Evolutionary conservation across 208 protist species (phyloP), one percentile per base, ranked within the genome.

Genomic region (Crithidia fasciculata): DNA sequence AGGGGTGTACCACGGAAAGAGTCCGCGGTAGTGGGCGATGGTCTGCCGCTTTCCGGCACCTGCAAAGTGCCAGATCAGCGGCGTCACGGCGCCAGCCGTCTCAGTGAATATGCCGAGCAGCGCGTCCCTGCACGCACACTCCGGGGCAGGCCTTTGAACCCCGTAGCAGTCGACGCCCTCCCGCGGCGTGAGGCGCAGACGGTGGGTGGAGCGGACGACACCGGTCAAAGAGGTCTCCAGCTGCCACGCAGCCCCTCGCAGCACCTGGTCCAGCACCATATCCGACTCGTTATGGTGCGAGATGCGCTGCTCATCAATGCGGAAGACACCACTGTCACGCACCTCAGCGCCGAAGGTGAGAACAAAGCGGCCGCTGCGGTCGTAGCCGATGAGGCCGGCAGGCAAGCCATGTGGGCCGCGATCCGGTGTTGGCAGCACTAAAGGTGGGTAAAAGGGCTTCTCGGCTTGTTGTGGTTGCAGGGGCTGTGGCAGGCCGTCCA

Each of bases 1-100:
- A 15, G 64, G 64, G 10, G 64, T 69, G 64, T 69, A 69, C 64
- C 64, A 69, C 40, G 64, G 64, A n/a, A 69, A 69, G 40, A 69
- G 39, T 4, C n/a, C 64, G 8, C 64, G 64, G 52, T 69, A 69
- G 52, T 69, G 64, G 40, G 64, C 40, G 52, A 69, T 39, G n/a
- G 41, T 49, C 15, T 4, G 28, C n/a, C 64, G 64, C 64, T 69
- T 69, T 3, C 64, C 64, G 4, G 16, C 64, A 2, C 64, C 64
- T 2, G 64, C 64, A 69, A 69, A 69, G 40, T 69, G 64, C 64
- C 64, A 69, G 8, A 69, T 59, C 6, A 69, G 40, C 7, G 64
- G 64, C 10, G 52, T 59, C 4, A 69, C 52, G n/a, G 13, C 37
- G 3, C 2, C 2, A 1, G 52, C 1, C 2, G 28, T 49, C 2